These are phyloP conservation scores for Eragrostis tef DNA, from an alignment of 202 grass and related monocot species.

Conservation along the genomic window DNA sequence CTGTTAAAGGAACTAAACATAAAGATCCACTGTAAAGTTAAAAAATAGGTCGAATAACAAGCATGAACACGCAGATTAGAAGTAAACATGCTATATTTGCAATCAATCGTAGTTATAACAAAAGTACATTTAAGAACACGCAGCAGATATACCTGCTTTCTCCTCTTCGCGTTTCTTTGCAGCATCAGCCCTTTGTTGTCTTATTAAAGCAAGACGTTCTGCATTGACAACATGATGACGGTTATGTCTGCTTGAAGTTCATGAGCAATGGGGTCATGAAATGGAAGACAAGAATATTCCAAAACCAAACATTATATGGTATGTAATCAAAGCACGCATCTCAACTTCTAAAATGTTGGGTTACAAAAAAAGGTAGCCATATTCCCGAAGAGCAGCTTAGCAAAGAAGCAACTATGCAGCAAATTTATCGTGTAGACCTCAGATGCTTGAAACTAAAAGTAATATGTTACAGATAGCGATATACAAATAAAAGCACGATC, in stretches of 20 bases:
- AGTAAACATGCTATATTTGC: neutral
- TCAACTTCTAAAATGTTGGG: neutral
- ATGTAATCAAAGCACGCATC: too few species aligned
- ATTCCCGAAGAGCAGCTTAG: neutral
- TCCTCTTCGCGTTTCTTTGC: slow-evolving; percentile 98
- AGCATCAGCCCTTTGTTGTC: slow-evolving; percentile 94
- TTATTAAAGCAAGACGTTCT: slow-evolving; percentile 97
- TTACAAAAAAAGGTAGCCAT: neutral
- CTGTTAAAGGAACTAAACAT: neutral
- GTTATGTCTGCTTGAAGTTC: slow-evolving; percentile 24
- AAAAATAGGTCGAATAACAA: neutral
- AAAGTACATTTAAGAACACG: slow-evolving; percentile 9
- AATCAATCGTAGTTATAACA: too few species aligned
- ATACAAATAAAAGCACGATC: neutral
- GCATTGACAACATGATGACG: slow-evolving; percentile 45
- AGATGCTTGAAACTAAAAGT: slow-evolving; percentile 1
- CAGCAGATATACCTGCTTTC: slow-evolving; percentile 86
- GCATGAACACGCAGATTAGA: too few species aligned
- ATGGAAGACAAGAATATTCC: neutral
- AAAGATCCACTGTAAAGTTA: neutral
- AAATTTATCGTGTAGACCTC: neutral
- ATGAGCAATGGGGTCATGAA: slow-evolving; percentile 6
- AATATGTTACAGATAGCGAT: too few species aligned
- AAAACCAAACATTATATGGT: slow-evolving; percentile 2
- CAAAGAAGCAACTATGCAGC: neutral